Base-by-base conservation (phyloP, 306 rosid genomes). In the Quercus cerris region DNA sequence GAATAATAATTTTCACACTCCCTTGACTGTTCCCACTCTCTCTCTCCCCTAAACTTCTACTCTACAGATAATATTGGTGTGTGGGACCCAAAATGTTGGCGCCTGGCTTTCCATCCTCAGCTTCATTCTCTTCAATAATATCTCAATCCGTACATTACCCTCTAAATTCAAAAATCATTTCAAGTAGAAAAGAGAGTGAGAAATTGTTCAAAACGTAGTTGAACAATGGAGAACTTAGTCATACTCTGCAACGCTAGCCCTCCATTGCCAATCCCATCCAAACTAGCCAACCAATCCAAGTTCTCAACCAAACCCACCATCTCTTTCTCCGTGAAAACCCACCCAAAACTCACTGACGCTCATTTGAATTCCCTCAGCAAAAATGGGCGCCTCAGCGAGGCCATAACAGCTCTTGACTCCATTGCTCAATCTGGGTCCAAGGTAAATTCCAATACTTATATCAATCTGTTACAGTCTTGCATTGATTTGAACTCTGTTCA, bases 381-480 rank as follows among this genome's bases (percentile, higher is more conserved):
- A 59, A 84, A 80, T 74, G 92, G 98, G 30, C 85, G 80, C 41
- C 59, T 91, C 77, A 75, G 76, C 55, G 97, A 95, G 73, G 97
- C 91, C 71, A 77, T 93, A 54, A 4, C 73, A 4, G 83, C 87
- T 70, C 89, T 95, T 22, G 96, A 93, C 58, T 78, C 93, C 54
- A 25, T 95, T 4, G 83, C 93, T 78, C 83, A 89, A 72, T 86
- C 70, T 49, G 97, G 98, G 51, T 85, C 85, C 28, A 85, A 85
- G 87, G 84, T 91, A 10, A 82, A 76, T 64, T 77, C 96, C 77
- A 61, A 70, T 12, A 91, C 97, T 10, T 93, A 81, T 58, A 84
- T 90, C 79, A 91, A 87, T 46, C 58, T 95, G 72, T 87, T 95
- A 69, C 93, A 91, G 52, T 86, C 88, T 68, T 95, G 99, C 79